Base-by-base conservation (phyloP, 1,284 basidiomycete species). In the Marasmius fiardii region DNA sequence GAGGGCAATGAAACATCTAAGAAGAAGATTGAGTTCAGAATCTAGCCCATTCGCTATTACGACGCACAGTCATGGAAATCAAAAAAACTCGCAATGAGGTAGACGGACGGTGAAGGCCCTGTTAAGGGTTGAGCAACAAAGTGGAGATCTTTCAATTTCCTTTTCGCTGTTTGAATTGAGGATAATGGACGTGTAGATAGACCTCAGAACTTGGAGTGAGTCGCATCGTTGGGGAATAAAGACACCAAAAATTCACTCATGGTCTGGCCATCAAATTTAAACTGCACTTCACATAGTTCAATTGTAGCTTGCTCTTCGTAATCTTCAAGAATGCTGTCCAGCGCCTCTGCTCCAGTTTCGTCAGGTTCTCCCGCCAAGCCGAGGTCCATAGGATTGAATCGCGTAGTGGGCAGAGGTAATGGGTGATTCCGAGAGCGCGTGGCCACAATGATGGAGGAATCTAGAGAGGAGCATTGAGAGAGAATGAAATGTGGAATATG, bases 241-340 rank as follows among this genome's bases (percentile, higher is more conserved):
- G 51, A 58, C 37, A 21, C 23, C 11, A 8, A 69, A n/a, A 2
- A 57, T 72, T 58, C 70, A 82, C 81, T 67, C 60, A 80, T 74
- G 4, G 59, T 55, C 33, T 61, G 44, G 26, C 78, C 78, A 56
- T 81, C 74, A 53, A 77, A 78, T 28, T 72, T 69, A 12, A 87
- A 66, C 45, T 75, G 76, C 8, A 88, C 75, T 68, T 87, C 84
- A 54, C 77, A 83, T 5, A 90, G 58, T 39, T 87, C 81, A 58
- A 91, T 81, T 6, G 68, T 74, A 11, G 74, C 70, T 54, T 87
- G 85, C 63, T 88, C 86, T 1, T 81, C 80, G 73, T 81, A 83
- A 43, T 74, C 69, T 52, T 86, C 84, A 78, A 83, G 80, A 6
- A 74, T 65, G 20, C 71, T 61, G 44, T 69, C 61, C 47, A 68